Evolutionary conservation across 179 eudicot genomes (phyloP).

Genomic region (Silene noctiflora): DNA sequence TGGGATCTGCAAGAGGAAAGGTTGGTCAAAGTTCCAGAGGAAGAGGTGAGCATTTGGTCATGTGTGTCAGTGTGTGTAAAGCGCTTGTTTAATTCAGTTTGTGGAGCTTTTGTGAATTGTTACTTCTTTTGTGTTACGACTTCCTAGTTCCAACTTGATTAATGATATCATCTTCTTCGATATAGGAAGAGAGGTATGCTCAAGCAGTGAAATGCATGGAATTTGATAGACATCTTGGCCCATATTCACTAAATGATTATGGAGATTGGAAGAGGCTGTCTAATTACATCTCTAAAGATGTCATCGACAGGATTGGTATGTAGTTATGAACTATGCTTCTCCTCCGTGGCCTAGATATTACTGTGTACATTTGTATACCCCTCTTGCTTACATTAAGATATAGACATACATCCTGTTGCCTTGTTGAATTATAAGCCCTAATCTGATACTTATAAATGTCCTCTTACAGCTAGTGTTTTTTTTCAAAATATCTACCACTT

Average conservation of each 20-base stretch:
- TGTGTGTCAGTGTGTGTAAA: neutral
- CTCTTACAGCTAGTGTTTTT: neutral
- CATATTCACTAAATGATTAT: conserved; percentile 63
- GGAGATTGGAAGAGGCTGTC: conserved; percentile 81
- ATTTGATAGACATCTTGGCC: conserved; percentile 85
- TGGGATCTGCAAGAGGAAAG: conserved; percentile 78
- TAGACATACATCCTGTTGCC: neutral
- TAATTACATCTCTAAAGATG: conserved; percentile 64
- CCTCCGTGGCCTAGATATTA: neutral
- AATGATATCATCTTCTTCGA: neutral
- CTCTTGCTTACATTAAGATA: neutral
- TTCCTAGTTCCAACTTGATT: neutral
- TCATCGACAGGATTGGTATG: conserved; percentile 73
- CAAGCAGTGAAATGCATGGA: conserved; percentile 75
- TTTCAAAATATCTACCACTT: neutral
- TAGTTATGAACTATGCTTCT: conserved; percentile 43
- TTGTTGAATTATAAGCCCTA: neutral
- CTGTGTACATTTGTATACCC: neutral
- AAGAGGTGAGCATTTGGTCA: conserved; percentile 56
- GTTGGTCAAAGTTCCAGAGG: conserved; percentile 58
- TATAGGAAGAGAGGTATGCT: conserved; percentile 76
- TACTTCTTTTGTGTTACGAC: neutral
- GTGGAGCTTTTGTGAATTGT: neutral
- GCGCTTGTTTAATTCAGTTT: neutral
- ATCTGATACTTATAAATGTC: neutral